Conservation (phyloP, 176 grass and related monocot species). For the Saccharum spontaneum region DNA sequence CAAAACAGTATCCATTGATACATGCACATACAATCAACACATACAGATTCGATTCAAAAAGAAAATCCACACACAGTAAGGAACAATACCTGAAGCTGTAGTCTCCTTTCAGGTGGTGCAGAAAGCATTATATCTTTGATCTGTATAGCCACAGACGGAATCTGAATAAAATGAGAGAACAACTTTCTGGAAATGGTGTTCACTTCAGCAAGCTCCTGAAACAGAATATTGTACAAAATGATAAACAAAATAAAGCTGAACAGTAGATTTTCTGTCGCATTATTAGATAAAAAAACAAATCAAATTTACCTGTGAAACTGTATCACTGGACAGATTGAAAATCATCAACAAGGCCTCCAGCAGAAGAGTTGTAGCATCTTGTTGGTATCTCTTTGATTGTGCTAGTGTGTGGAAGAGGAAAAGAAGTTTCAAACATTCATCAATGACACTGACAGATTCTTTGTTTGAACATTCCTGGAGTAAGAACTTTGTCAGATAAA, state of each 20-base stretch:
- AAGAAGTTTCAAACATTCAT: conserved; percentile 82
- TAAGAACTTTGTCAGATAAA: conserved; percentile 36
- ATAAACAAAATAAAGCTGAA: conserved; percentile 9
- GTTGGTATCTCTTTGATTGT: conserved; percentile 61
- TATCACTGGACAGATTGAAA: conserved; percentile 60
- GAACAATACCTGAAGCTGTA: conserved; percentile 72
- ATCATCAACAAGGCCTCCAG: conserved; percentile 78
- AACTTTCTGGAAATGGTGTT: conserved; percentile 71
- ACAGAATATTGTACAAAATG: not conserved
- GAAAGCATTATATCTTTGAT: conserved; percentile 90
- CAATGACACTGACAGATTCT: conserved; percentile 65
- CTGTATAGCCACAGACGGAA: conserved; percentile 66
- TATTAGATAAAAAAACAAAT: conserved; percentile 6
- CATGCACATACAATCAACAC: not conserved
- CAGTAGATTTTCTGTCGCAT: not conserved
- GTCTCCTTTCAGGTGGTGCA: conserved; percentile 59
- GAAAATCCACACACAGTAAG: not conserved
- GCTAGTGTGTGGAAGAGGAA: conserved; percentile 77
- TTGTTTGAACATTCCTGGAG: conserved; percentile 72
- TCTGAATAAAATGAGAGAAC: conserved; percentile 94
- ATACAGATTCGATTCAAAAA: conserved; percentile 6
- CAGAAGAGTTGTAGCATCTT: conserved; percentile 64
- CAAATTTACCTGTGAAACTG: conserved; percentile 61
- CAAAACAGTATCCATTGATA: conserved; percentile 5
- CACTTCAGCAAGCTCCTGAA: conserved; percentile 78